Percentiles rank a stretch among this genome's conserved stretches.
phyloP scores from a whole-genome alignment of 1,284 basidiomycete species.

The Crepidotus sp. region DNA sequence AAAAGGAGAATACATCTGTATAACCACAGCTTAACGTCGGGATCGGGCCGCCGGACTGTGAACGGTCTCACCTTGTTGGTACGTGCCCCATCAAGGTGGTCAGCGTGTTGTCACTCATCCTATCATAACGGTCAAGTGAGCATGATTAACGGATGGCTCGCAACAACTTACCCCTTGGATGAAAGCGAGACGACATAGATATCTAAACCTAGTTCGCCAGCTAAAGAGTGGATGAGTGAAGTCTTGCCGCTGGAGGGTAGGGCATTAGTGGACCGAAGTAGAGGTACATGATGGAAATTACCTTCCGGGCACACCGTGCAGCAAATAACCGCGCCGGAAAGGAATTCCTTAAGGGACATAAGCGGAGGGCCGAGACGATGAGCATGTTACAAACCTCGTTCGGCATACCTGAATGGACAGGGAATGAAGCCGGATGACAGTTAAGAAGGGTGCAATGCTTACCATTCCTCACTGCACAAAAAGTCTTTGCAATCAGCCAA shows the following conservation, averaged over 20 bases:
- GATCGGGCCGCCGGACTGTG: constrained; percentile 7
- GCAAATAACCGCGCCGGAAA: constrained; percentile 75
- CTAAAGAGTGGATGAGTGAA: constrained; percentile 76
- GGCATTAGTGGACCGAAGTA: constrained; percentile 16
- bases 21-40: constrained; percentile 3
- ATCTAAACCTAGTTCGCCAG: constrained; percentile 78
- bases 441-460: constrained; percentile 23
- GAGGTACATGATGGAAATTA: constrained; percentile 23
- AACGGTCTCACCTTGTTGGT: constrained; percentile 54
- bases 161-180: constrained; percentile 57
- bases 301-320: constrained; percentile 81
- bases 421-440: constrained; percentile 5
- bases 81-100: constrained; percentile 77
- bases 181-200: constrained; percentile 83
- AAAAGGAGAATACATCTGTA: constrained; percentile 75
- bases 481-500: constrained; percentile 79
- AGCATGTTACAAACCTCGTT: constrained; percentile 49
- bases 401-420: constrained; percentile 57
- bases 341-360: constrained; percentile 54
- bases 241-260: constrained; percentile 59
- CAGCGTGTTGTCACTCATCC: constrained; percentile 82
- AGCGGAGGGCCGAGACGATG: constrained; percentile 15
- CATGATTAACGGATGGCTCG: constrained; percentile 22
- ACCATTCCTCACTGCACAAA: constrained; percentile 76
- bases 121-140: constrained; percentile 2